Percentiles rank a stretch among this genome's conserved stretches.
Evolutionary conservation across 495 filamentous ascomycete species (phyloP).

Genomic region (Saxispiralis lemnorum): DNA sequence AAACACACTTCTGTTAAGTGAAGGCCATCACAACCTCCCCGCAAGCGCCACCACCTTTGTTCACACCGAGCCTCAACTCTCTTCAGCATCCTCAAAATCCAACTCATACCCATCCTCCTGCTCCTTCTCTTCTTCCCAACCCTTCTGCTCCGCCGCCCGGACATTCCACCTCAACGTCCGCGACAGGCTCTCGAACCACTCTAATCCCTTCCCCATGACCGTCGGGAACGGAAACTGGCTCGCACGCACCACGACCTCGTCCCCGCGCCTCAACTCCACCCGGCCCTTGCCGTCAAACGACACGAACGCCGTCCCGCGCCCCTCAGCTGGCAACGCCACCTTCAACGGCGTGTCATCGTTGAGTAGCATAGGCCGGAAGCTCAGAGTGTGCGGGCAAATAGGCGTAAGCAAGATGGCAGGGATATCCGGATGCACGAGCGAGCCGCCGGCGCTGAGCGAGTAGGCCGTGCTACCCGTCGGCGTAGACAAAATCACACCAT

Average conservation of each 20-base stretch:
- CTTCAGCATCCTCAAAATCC: slow-evolving; percentile 29
- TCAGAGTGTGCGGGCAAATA: slow-evolving; percentile 91
- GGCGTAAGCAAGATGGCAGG: slow-evolving; percentile 93
- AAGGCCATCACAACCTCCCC: too few relatives aligned
- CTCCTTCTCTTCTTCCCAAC: slow-evolving; percentile 37
- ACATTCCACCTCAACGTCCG: slow-evolving; percentile 87
- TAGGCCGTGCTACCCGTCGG: slow-evolving; percentile 87
- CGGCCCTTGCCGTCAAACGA: slow-evolving; percentile 93
- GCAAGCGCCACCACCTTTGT: too few relatives aligned
- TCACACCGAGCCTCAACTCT: too few relatives aligned
- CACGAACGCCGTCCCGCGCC: slow-evolving; percentile 82
- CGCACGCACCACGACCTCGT: slow-evolving; percentile 86
- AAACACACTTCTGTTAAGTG: too few relatives aligned
- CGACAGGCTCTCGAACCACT: slow-evolving; percentile 91
- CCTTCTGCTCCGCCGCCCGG: slow-evolving; percentile 69
- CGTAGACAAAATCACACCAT: slow-evolving; percentile 92
- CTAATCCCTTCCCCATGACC: slow-evolving; percentile 52
- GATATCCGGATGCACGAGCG: slow-evolving; percentile 89
- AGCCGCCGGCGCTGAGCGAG: slow-evolving; percentile 85
- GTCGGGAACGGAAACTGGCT: slow-evolving; percentile 93
- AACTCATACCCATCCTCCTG: slow-evolving; percentile 29
- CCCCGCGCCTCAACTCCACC: slow-evolving; percentile 74
- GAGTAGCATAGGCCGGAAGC: slow-evolving; percentile 97
- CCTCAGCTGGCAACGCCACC: slow-evolving; percentile 65
- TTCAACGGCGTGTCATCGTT: slow-evolving; percentile 81